A percentile compares a stretch with the other conserved stretches of the same genome.
phyloP scores from a whole-genome alignment of 2,329 filamentous ascomycete species.

The Fusarium falciforme region DNA sequence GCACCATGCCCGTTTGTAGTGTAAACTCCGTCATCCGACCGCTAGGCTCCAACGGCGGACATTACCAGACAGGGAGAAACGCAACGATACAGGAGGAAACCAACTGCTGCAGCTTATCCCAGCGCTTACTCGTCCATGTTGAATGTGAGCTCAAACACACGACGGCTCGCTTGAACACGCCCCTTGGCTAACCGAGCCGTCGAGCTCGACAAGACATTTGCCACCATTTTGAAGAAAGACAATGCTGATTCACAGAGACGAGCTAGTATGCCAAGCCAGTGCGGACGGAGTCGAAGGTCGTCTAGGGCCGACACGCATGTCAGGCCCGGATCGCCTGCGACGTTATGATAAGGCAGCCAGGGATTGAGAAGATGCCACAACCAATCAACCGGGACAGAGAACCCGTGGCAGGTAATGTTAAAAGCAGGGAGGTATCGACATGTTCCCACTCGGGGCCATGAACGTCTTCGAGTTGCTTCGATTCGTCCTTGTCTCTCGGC shows the following conservation, averaged over 20 bases:
- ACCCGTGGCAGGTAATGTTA: conserved; percentile 1
- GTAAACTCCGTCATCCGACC: background rate
- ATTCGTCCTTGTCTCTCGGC: background rate
- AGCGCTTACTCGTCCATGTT: background rate
- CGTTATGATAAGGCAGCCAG: conserved; percentile 3
- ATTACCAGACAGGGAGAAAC: background rate
- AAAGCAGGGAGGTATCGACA: background rate
- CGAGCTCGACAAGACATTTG: conserved; percentile 12
- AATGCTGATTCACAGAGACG: background rate
- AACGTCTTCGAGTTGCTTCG: conserved; percentile 1
- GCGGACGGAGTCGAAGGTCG: background rate
- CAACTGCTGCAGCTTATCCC: background rate
- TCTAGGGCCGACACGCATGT: background rate
- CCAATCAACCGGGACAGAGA: background rate
- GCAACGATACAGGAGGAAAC: background rate
- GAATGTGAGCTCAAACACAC: background rate
- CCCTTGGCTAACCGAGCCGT: background rate
- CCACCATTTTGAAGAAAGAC: conserved; percentile 12
- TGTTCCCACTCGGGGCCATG: conserved; percentile 22
- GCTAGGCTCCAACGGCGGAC: background rate
- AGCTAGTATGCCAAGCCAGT: background rate
- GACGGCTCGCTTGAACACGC: background rate
- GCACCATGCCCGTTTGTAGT: background rate
- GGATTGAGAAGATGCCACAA: background rate
- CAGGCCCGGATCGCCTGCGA: conserved; percentile 2